These are phyloP conservation scores for Penicillium janthinellum DNA, from an alignment of 2,329 filamentous ascomycete species.

Conservation along the genomic window DNA sequence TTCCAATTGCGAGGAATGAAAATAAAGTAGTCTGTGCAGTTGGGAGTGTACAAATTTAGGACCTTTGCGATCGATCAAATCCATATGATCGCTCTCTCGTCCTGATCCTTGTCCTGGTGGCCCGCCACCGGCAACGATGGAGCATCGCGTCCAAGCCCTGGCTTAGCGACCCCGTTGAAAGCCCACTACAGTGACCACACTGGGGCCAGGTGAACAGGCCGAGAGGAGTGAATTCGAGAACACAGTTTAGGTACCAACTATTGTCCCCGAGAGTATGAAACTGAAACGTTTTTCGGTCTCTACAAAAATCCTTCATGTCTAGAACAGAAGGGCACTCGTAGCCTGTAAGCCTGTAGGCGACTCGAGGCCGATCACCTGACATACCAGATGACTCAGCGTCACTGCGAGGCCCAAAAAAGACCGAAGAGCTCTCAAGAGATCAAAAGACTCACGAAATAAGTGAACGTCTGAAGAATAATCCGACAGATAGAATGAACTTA, in stretches of 20 bases:
- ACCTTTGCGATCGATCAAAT: neutral
- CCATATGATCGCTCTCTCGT: neutral
- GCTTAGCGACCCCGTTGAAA: conserved; percentile 10
- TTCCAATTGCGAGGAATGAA: conserved; percentile 1
- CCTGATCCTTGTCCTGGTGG: neutral
- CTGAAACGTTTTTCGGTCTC: too few species aligned
- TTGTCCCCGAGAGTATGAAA: too few species aligned
- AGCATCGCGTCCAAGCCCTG: conserved; percentile 14
- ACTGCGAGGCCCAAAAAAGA: neutral
- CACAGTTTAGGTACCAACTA: too few species aligned
- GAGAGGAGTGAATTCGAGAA: neutral
- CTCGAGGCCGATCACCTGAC: conserved; percentile 11
- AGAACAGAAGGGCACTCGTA: neutral
- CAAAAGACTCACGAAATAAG: neutral
- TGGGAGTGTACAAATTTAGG: neutral
- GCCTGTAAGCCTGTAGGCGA: too few species aligned
- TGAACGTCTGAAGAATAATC: too few species aligned
- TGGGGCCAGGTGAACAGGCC: neutral
- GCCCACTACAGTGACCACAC: neutral
- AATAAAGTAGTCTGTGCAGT: too few species aligned
- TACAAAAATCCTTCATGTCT: too few species aligned
- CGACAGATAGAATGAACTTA: neutral
- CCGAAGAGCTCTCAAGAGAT: neutral
- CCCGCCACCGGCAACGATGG: conserved; percentile 16
- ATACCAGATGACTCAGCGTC: conserved; percentile 8